Evolutionary conservation across 2,329 filamentous ascomycete species (phyloP).

Genomic region (Geosmithia morbida): DNA sequence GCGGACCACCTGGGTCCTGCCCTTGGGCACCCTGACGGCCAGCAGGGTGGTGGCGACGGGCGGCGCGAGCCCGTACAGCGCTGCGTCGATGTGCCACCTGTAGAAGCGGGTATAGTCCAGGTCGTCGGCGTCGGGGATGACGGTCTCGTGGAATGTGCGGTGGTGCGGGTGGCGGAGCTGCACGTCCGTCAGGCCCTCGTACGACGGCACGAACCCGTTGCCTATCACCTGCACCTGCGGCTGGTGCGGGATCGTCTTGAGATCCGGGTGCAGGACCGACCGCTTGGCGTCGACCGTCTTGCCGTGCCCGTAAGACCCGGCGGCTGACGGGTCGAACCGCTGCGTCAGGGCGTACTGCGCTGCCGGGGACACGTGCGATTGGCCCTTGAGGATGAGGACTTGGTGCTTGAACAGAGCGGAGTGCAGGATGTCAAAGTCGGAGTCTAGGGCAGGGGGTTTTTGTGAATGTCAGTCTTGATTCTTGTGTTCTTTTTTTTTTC

Average conservation of each 20-base stretch:
- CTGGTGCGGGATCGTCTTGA: conserved; percentile 69
- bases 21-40: conserved; percentile 57
- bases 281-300: conserved; percentile 53
- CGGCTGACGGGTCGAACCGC: conserved; percentile 53
- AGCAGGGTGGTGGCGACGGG: conserved; percentile 59
- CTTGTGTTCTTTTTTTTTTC: conserved; percentile 6
- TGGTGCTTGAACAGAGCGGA: conserved; percentile 54
- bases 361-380: conserved; percentile 47
- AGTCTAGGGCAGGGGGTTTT: conserved; percentile 24
- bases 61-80: conserved; percentile 61
- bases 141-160: conserved; percentile 56
- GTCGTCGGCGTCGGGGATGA: conserved; percentile 40
- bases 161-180: conserved; percentile 63
- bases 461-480: neutral
- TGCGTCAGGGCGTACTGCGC: conserved; percentile 63
- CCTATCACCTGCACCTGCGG: conserved; percentile 65
- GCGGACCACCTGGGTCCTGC: conserved; percentile 49
- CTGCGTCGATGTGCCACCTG: conserved; percentile 71
- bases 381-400: conserved; percentile 57
- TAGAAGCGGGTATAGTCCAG: conserved; percentile 45
- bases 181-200: conserved; percentile 57
- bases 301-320: conserved; percentile 57
- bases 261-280: conserved; percentile 59
- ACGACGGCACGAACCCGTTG: conserved; percentile 54
- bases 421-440: conserved; percentile 48